Evolutionary conservation across 768 basidiomycete species (phyloP), one percentile per base, ranked within the genome.

Genomic region (Tylopilus sp.): DNA sequence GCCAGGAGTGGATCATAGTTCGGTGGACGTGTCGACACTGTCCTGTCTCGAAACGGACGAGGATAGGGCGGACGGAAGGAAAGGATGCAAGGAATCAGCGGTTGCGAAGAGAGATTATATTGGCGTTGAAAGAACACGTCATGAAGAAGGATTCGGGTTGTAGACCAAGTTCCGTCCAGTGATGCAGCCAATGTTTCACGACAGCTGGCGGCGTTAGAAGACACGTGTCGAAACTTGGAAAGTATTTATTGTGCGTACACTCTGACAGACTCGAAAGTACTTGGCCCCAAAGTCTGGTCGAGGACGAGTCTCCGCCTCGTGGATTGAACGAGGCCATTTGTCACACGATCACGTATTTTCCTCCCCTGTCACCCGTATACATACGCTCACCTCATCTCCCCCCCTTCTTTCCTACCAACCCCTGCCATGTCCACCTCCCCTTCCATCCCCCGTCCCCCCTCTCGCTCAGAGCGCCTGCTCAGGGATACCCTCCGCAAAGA

Each of bases 401-500:
- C 17, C 8, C 43, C 31, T 40, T 35, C 47, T 30, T 54, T 36
- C 52, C 41, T 51, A 55, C 44, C 57, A 36, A 20, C 18, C 61
- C 45, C 47, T 57, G 30, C 28, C 57, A 48, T 53, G 49, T 51
- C 62, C 54, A 30, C 60, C 0, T 20, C 60, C 5, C 30, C 50
- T 3, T 23, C 44, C 44, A 51, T 56, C 42, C 44, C 64, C 2
- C 73, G 75, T 44, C 73, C 79, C 0, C 69, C 79, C 0, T 78
- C 77, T 31, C 73, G 79, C 49, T 81, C 79, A 4, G 78, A 83
- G 58, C 73, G 75, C 10, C 75, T 84, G 41, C 72, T 84, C 44
- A 72, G 82, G 45, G 76, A 82, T 55, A 75, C 82, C 10, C 75
- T 84, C 47, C 72, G 78, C 42, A 82, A 73, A 57, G 78, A 70